Evolutionary conservation across 768 basidiomycete species (phyloP).

Genomic region (Neoboletus subvelutipes): DNA sequence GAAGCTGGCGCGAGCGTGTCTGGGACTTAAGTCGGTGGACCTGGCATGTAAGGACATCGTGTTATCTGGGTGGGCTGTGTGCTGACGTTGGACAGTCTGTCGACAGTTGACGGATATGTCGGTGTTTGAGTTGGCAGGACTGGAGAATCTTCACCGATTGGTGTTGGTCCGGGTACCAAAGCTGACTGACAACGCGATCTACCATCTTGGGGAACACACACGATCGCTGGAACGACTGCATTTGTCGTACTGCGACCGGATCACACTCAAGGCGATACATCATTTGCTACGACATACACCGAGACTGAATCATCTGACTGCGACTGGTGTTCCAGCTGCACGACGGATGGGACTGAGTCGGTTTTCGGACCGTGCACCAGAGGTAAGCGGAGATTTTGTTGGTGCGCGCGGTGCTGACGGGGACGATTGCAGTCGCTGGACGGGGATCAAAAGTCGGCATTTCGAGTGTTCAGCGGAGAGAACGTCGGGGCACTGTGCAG

Average conservation of each 20-base stretch:
- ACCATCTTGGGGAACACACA: slow-evolving; percentile 73
- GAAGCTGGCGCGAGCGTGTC: slow-evolving; percentile 66
- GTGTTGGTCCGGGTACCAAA: slow-evolving; percentile 79
- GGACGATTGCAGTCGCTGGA: slow-evolving; percentile 52
- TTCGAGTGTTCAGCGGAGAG: slow-evolving; percentile 75
- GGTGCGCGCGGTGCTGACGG: slow-evolving; percentile 2
- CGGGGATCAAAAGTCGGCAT: slow-evolving; percentile 63
- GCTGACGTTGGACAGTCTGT: slow-evolving; percentile 57
- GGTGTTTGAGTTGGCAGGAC: slow-evolving; percentile 73
- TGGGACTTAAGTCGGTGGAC: slow-evolving; percentile 77
- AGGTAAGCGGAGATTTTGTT: slow-evolving; percentile 38
- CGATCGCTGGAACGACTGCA: slow-evolving; percentile 74
- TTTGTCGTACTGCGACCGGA: slow-evolving; percentile 80
- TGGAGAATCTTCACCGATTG: slow-evolving; percentile 70
- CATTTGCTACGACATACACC: slow-evolving; percentile 59
- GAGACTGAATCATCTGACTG: slow-evolving; percentile 69
- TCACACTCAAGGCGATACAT: slow-evolving; percentile 76
- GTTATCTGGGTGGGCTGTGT: slow-evolving; percentile 4
- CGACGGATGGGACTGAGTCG: slow-evolving; percentile 64
- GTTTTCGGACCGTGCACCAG: slow-evolving; percentile 74
- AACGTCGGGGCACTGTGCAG: slow-evolving; percentile 60
- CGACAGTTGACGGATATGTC: slow-evolving; percentile 81
- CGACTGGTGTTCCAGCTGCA: slow-evolving; percentile 78
- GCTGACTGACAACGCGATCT: slow-evolving; percentile 81
- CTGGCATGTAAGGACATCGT: slow-evolving; percentile 71